These are phyloP conservation scores for Backusella psychrophila DNA, from an alignment of 192 early-diverging fungal species.

Conservation along the genomic window DNA sequence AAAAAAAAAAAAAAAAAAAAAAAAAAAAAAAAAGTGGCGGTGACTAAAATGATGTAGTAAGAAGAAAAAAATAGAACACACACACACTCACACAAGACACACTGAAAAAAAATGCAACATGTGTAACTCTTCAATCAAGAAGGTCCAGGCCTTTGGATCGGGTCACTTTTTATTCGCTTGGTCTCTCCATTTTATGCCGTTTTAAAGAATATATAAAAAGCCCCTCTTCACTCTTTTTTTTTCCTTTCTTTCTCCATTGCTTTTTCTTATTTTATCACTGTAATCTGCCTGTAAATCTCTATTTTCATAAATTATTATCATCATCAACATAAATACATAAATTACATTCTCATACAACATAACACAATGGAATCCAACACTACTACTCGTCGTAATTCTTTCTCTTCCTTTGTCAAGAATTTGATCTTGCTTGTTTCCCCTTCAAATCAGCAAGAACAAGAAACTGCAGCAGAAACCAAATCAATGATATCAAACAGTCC, in stretches of 20 bases:
- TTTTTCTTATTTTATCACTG: conserved; percentile 1
- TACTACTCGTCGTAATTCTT: conserved; percentile 11
- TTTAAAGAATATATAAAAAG: neutral
- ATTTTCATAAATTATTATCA: neutral
- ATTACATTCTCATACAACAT: neutral
- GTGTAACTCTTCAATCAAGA: conserved; percentile 5
- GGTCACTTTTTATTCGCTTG: conserved; percentile 7
- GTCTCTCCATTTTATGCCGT: conserved; percentile 11
- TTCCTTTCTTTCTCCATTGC: neutral
- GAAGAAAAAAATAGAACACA: neutral
- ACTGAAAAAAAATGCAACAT: neutral
- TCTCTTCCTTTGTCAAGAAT: conserved; percentile 20
- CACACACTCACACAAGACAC: neutral
- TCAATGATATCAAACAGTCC: conserved; percentile 4
- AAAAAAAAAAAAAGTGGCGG: neutral
- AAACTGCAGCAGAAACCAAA: neutral
- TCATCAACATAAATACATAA: neutral
- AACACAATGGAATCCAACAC: conserved; percentile 1
- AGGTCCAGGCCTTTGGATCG: conserved; percentile 18
- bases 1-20: neutral
- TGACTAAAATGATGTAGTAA: neutral
- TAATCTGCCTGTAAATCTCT: neutral
- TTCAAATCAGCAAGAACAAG: conserved; percentile 1
- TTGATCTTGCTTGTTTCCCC: conserved; percentile 17
- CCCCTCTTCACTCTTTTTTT: neutral